Evolutionary conservation across 2,329 filamentous ascomycete genomes (phyloP), one percentile per base, ranked within the genome.

Genomic region (Bipolaris bicolor): DNA sequence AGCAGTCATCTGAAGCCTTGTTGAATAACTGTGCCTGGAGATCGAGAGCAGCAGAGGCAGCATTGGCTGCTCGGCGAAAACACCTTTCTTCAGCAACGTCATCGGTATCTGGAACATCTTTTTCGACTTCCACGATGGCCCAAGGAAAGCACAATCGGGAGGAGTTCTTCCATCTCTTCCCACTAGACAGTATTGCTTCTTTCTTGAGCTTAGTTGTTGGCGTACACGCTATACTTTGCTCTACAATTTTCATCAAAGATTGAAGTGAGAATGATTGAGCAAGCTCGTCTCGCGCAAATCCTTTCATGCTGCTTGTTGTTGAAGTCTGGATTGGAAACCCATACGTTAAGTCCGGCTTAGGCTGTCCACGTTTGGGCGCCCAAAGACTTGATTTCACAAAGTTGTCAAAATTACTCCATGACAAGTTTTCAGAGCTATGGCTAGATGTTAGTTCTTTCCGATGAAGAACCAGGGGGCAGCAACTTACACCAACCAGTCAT

Each of bases 31-130:
- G 52, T 37, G 49, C 24, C 22, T 49, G 55, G 7, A 62, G 29
- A 2, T 58, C 55, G 31, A 62, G 56, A 9, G 52, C 59, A 40
- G 55, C 52, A 18, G 52, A 52, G 18, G 52, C 44, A 37, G 59
- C 56, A 44, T 62, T 59, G 11, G 59, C 55, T 10, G 59, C 59
- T 20, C 58, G 55, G 34, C 49, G 58, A 29, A 57, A 62, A 26
- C 59, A 62, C 41, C 49, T 44, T 10, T 51, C 49, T 26, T 29
- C 26, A 29, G 26, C 9, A 29, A 26, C 31, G n/a, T 26, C 10
- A 4, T 45, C 24, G 29, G 46, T 11, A 37, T 9, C 11, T 41
- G 15, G 5, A 33, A 20, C 39, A n/a, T 50, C 13, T 29, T 39
- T 34, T n/a, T 57, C 54, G 22, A 62, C 41, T 37, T 62, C 55